Base-by-base conservation (phyloP, 495 filamentous ascomycete genomes). In the Podospora appendiculata region DNA sequence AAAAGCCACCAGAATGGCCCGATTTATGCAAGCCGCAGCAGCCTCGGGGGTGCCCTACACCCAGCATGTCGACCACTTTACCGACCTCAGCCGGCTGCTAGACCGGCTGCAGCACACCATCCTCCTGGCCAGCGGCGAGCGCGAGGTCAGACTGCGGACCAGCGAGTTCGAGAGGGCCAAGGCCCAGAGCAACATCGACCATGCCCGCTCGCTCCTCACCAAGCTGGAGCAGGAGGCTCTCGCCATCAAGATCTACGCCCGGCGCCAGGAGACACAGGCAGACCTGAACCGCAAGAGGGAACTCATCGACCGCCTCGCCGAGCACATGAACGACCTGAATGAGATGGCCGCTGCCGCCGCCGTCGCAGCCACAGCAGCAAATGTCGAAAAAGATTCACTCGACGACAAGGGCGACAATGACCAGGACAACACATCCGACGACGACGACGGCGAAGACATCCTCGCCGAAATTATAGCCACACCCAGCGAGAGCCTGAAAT, bases 191-290 rank as follows among this genome's bases (percentile, higher is more conserved):
- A 96, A 93, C 61, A 70, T 96, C 57, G 85, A 87, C 63, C 84
- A 89, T 63, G 90, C 90, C 8, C 83, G 84, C 46, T 78, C 79
- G 1, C 79, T 89, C 45, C 86, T 95, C 41, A 76, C 85, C 33
- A 79, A 77, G 49, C 79, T 95, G 18, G 90, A 96, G 63, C 87
- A 89, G 53, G 82, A 85, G 41, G 79, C 84, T 33, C 70, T 81
- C 6, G 62, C 72, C 41, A 67, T 89, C 54, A 88, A 88, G 66
- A 74, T 81, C 16, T 76, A 78, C 48, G 70, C 81, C 38, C 80
- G 79, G 48, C 82, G 84, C 41, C 79, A 88, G 53, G 80, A 82
- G 46, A 67, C 80, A 11, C 86, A 92, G 62, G 66, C 75, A 2
- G 84, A 87, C 44, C 75, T 96, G 4, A 70, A 77, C 39, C 70